Percentiles rank a stretch among this genome's conserved stretches.
phyloP scores from a whole-genome alignment of 257 asterid species.

The Solanum pennellii region DNA sequence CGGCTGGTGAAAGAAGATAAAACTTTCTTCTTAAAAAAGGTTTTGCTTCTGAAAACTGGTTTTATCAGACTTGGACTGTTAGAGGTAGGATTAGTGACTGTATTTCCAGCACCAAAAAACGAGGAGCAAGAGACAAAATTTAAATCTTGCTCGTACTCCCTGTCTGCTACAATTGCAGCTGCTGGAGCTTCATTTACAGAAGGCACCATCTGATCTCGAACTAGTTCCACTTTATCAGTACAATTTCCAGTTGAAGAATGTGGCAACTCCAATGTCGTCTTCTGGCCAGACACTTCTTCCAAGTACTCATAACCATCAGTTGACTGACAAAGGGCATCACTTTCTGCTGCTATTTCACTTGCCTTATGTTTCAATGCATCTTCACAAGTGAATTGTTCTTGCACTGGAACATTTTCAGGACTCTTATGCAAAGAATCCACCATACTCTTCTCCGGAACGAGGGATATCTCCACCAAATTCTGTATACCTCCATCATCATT shows the following conservation, averaged over 20 bases:
- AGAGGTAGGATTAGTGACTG: slow-evolving; percentile 14
- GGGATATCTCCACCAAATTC: slow-evolving; percentile 44
- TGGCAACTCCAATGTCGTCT: slow-evolving; percentile 2
- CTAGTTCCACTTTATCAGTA: background rate
- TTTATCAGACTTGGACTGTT: slow-evolving; percentile 15
- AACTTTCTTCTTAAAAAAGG: slow-evolving; percentile 34
- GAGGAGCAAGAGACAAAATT: background rate
- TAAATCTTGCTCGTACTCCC: background rate
- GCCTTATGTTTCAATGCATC: background rate
- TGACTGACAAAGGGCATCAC: background rate
- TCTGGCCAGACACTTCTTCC: slow-evolving; percentile 9
- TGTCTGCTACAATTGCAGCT: background rate
- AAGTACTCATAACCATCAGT: slow-evolving; percentile 1
- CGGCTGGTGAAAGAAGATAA: slow-evolving; percentile 4
- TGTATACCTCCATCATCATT: slow-evolving; percentile 19
- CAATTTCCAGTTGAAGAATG: slow-evolving; percentile 4
- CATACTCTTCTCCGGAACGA: slow-evolving; percentile 36
- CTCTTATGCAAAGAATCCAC: slow-evolving; percentile 11
- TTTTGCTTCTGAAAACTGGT: slow-evolving; percentile 28
- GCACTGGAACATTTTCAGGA: slow-evolving; percentile 6
- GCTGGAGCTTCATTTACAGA: background rate
- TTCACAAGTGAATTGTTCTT: slow-evolving; percentile 6
- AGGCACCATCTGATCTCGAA: background rate
- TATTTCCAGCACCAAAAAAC: background rate
- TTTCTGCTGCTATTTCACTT: background rate